Evolutionary conservation across 306 rosid genomes (phyloP).

Genomic region (Ormosia semicastrata): DNA sequence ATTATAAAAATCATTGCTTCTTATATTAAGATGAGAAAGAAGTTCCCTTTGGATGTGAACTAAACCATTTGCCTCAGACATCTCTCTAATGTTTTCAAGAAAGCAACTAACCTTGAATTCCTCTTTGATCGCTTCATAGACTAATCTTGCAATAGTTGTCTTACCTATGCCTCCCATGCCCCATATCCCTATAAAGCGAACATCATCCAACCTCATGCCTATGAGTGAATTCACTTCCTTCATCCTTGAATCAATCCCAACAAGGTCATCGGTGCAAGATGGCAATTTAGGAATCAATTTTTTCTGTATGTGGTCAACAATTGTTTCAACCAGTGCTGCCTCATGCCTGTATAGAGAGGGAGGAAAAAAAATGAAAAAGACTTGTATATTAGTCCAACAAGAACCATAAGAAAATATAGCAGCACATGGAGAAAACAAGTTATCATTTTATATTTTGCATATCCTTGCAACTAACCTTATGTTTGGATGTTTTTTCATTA

Average conservation of each 20-base stretch:
- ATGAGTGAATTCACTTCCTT: constrained; percentile 16
- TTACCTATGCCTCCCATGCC: constrained; percentile 42
- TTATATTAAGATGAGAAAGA: constrained; percentile 13
- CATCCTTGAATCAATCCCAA: constrained; percentile 35
- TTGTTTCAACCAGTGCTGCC: constrained; percentile 27
- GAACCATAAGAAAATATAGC: background rate
- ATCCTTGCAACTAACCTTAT: background rate
- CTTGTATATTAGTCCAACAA: background rate
- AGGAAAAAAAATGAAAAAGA: background rate
- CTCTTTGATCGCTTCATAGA: constrained; percentile 23
- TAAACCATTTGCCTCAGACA: constrained; percentile 9
- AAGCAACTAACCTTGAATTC: constrained; percentile 26
- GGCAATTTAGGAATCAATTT: constrained; percentile 22
- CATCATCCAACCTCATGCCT: background rate
- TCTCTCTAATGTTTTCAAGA: constrained; percentile 30
- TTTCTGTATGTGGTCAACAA: constrained; percentile 10
- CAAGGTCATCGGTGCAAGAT: background rate
- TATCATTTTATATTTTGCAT: background rate
- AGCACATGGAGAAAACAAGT: background rate
- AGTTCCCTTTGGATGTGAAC: constrained; percentile 26
- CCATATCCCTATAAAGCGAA: constrained; percentile 43
- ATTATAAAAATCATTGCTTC: background rate
- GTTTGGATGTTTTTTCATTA: too few species aligned
- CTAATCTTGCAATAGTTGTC: constrained; percentile 32
- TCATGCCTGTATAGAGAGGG: constrained; percentile 26